These are phyloP conservation scores for Penicillium odoratum DNA, from an alignment of 495 filamentous ascomycete genomes.

Conservation along the genomic window DNA sequence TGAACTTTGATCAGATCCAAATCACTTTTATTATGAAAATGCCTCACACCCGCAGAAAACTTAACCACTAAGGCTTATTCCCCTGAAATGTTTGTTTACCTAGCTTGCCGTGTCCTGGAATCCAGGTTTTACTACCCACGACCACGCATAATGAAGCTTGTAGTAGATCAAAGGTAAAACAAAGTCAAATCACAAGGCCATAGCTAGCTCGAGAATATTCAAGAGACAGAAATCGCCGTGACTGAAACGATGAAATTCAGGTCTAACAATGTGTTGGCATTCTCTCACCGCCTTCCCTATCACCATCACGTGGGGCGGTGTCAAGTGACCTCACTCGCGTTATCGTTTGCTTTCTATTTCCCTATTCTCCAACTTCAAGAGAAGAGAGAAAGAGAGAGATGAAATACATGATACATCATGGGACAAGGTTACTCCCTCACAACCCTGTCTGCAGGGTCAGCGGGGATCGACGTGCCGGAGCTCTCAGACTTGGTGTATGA, in stretches of 20 bases:
- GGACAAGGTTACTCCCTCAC: slow-evolving; percentile 95
- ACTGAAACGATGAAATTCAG: not conserved
- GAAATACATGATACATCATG: slow-evolving; percentile 59
- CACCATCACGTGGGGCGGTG: slow-evolving; percentile 23
- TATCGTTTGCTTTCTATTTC: slow-evolving; percentile 7
- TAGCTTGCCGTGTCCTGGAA: not conserved
- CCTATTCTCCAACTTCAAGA: slow-evolving; percentile 4
- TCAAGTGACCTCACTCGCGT: slow-evolving; percentile 26
- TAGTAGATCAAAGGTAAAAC: not conserved
- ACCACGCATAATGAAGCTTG: not conserved
- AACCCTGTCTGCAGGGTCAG: slow-evolving; percentile 83
- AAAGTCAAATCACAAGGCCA: not conserved
- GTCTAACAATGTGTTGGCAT: slow-evolving; percentile 1
- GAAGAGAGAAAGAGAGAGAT: slow-evolving; percentile 29
- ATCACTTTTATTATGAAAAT: not conserved
- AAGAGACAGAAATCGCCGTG: not conserved
- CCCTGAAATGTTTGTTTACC: slow-evolving; percentile 1
- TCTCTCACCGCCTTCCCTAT: slow-evolving; percentile 24
- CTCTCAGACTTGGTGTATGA: slow-evolving; percentile 87
- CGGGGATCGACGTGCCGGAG: slow-evolving; percentile 92
- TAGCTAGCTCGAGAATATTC: not conserved
- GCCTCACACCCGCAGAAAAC: not conserved
- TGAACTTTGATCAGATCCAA: not conserved
- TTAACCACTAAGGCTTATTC: not conserved
- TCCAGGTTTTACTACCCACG: not conserved